A percentile compares a stretch with the other conserved stretches of the same genome.
Evolutionary conservation across 441 rosid genomes (phyloP).

Genomic region (Adansonia grandidieri): DNA sequence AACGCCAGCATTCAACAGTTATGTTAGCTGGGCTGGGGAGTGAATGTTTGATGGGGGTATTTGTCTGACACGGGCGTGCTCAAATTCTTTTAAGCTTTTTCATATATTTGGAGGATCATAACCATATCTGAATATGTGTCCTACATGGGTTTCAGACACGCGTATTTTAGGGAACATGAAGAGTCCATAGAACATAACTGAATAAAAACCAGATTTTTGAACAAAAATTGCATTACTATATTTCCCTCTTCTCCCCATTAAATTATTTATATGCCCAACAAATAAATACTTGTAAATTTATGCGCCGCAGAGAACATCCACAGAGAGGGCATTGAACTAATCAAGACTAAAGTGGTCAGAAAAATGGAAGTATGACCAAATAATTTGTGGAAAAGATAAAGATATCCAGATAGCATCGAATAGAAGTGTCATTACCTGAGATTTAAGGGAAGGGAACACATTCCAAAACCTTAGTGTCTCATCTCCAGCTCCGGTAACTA

Average conservation of each 20-base stretch:
- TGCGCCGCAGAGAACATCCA: neutral
- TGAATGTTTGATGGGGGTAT: too few relatives aligned
- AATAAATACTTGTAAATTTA: neutral
- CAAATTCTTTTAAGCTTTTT: too few relatives aligned
- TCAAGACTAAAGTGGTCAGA: too few relatives aligned
- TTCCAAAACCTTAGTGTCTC: constrained; percentile 97
- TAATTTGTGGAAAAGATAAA: neutral
- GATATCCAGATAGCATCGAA: neutral
- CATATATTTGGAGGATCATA: too few relatives aligned
- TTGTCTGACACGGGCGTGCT: too few relatives aligned
- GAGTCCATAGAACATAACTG: too few relatives aligned
- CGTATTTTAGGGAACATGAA: too few relatives aligned
- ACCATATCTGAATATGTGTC: too few relatives aligned
- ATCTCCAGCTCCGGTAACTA: constrained; percentile 96
- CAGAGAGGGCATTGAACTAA: neutral
- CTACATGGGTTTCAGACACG: too few relatives aligned
- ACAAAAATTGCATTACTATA: neutral
- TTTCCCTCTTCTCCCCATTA: neutral
- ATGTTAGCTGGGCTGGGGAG: too few relatives aligned
- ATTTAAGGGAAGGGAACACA: constrained; percentile 89
- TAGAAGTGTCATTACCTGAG: constrained; percentile 54
- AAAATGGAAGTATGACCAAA: neutral
- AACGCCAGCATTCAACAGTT: neutral
- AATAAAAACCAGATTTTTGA: neutral
- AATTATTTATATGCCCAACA: neutral